These are phyloP conservation scores for Pseudocercospora crystallina DNA, from an alignment of 2,329 filamentous ascomycete genomes.

Conservation along the genomic window DNA sequence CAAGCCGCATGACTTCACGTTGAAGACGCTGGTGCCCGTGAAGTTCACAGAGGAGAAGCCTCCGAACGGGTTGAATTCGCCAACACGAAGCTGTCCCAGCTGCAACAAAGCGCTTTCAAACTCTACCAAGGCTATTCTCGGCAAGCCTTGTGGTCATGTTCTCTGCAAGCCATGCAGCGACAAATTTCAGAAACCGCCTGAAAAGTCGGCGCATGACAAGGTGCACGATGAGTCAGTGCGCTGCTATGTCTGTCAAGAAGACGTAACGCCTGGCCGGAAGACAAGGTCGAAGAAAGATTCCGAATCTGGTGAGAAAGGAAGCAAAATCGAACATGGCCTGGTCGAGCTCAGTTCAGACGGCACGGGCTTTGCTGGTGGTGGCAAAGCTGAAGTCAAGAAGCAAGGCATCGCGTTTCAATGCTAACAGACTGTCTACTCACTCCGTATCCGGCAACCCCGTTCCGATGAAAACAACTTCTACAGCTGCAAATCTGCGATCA, in stretches of 20 bases:
- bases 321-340: slow-evolving; percentile 65
- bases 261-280: slow-evolving; percentile 55
- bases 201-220: slow-evolving; percentile 58
- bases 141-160: slow-evolving; percentile 88
- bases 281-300: slow-evolving; percentile 28
- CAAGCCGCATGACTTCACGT: slow-evolving; percentile 69
- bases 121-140: slow-evolving; percentile 75
- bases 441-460: too few species aligned
- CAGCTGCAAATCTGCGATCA: too few species aligned
- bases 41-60: slow-evolving; percentile 72
- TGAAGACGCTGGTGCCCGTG: slow-evolving; percentile 75
- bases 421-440: slow-evolving; percentile 36
- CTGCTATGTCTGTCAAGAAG: slow-evolving; percentile 86
- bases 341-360: slow-evolving; percentile 82
- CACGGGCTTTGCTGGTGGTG: slow-evolving; percentile 89
- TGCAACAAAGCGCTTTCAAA: slow-evolving; percentile 84
- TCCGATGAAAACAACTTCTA: too few species aligned
- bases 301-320: slow-evolving; percentile 44
- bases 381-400: slow-evolving; percentile 77
- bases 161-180: slow-evolving; percentile 81
- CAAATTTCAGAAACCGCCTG: slow-evolving; percentile 71
- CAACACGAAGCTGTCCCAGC: slow-evolving; percentile 69
- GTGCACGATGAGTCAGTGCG: slow-evolving; percentile 53
- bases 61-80: slow-evolving; percentile 38
- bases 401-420: slow-evolving; percentile 80